phyloP scores from a whole-genome alignment of 139 green algal species.

The Chlorella sp. region DNA sequence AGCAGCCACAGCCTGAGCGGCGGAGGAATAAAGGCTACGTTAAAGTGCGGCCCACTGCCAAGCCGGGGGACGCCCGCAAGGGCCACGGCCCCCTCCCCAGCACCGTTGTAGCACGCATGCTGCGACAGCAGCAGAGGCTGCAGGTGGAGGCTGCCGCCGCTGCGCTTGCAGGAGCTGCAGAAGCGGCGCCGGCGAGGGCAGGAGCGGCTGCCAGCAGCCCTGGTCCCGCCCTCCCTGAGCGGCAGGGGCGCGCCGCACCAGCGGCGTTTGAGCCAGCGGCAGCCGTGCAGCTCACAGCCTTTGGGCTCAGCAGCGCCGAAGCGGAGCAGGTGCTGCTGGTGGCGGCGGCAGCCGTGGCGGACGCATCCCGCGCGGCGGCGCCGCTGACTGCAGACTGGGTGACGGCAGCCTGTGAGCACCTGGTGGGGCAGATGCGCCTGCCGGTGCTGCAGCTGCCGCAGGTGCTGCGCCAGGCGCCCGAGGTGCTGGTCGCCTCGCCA shows the following conservation, averaged over 20 bases:
- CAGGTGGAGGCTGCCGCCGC: neutral
- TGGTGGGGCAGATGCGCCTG: neutral
- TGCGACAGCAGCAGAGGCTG: neutral
- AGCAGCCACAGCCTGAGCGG: neutral
- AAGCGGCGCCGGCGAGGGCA: neutral
- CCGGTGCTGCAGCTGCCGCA: neutral
- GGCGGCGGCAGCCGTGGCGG: neutral
- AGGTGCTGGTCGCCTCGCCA: conserved; percentile 17
- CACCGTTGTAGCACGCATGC: neutral
- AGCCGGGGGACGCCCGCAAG: too few species aligned
- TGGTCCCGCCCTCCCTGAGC: too few species aligned
- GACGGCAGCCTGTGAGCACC: neutral
- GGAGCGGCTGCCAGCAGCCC: neutral
- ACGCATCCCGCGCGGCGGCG: neutral
- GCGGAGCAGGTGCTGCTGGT: neutral
- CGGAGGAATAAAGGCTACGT: neutral
- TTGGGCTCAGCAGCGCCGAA: too few species aligned
- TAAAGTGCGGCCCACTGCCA: neutral
- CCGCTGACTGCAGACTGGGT: neutral
- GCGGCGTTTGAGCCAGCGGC: neutral
- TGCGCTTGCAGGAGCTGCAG: neutral
- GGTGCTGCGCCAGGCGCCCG: neutral
- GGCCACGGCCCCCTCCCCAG: neutral
- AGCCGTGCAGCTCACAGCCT: too few species aligned
- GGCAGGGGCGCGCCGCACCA: too few species aligned